Evolutionary conservation across 768 basidiomycete species (phyloP), one percentile per base, ranked within the genome.

Genomic region (Neoboletus brunneissimus): DNA sequence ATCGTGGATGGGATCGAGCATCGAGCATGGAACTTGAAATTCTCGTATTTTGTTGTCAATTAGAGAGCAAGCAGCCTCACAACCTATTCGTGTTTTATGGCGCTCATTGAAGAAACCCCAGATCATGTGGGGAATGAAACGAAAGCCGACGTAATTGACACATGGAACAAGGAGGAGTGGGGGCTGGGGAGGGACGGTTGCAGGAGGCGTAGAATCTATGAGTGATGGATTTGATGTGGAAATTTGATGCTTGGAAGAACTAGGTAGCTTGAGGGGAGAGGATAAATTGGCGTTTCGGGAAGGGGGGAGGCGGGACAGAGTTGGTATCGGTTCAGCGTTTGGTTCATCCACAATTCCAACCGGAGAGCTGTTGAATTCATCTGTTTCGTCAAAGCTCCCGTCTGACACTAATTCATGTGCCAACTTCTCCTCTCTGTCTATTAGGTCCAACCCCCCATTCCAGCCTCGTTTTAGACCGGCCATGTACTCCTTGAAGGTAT

Each of bases 401-500:
- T 97, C 93, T 27, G 78, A 75, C 63, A 86, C 85, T 46, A 94
- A 71, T 58, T 81, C 78, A 53, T 76, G 79, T 0, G 89, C 78
- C n/a, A 94, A 75, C 35, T 75, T 70, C 51, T 92, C 87, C 55
- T 95, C 92, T 35, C 76, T 73, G 67, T 91, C 89, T 51, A 87
- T 75, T 49, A 81, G 80, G 46, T 86, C 80, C 32, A 92, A 70
- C 1, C 83, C 77, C 29, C 86, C 85, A 20, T 87, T 84, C 90
- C 91, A 99, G 2, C 97, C 97, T 52, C 81, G 79, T 67, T 81
- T 83, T 41, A 98, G 68, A 3, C 96, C 97, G 53, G 85, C 80
- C 83, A 98, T 84, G 71, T 91, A 98, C 75, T 99, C 97, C 75
- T 98, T 99, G 73, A 96, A 81, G 0, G 92, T 89, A 35, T 90